Conservation (phyloP, 83 land plant species). For the Larix sibirica region DNA sequence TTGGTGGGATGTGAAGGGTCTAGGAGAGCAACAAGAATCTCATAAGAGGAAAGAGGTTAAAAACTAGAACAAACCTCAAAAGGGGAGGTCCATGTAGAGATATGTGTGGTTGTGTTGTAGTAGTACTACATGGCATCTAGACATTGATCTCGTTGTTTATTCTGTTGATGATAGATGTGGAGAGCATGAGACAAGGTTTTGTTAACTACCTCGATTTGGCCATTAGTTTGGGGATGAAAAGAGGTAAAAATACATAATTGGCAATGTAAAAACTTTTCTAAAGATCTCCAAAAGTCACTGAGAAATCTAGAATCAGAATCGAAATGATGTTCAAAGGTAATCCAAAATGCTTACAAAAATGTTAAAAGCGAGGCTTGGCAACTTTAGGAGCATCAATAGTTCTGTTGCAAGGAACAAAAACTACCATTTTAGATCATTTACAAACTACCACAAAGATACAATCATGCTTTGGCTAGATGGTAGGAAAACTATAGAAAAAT, state of each 20-base stretch:
- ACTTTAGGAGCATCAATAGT: neutral
- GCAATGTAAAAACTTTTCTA: neutral
- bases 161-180: neutral
- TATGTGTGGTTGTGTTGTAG: neutral
- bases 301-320: neutral
- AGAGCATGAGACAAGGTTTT: neutral
- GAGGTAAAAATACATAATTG: neutral
- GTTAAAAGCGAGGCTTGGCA: neutral
- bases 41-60: neutral
- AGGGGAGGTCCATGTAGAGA: neutral
- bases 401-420: neutral
- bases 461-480: neutral
- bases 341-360: neutral
- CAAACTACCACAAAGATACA: neutral
- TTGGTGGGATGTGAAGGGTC: neutral
- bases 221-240: neutral
- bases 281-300: neutral
- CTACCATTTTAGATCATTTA: neutral
- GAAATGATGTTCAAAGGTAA: neutral
- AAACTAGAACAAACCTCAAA: neutral
- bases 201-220: neutral
- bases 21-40: neutral
- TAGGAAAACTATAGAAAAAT: neutral
- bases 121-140: neutral
- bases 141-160: neutral